A percentile compares a stretch with the other conserved stretches of the same genome.
Conservation (phyloP, 352 stramenopile species). For the Globisporangium okanoganense region DNA sequence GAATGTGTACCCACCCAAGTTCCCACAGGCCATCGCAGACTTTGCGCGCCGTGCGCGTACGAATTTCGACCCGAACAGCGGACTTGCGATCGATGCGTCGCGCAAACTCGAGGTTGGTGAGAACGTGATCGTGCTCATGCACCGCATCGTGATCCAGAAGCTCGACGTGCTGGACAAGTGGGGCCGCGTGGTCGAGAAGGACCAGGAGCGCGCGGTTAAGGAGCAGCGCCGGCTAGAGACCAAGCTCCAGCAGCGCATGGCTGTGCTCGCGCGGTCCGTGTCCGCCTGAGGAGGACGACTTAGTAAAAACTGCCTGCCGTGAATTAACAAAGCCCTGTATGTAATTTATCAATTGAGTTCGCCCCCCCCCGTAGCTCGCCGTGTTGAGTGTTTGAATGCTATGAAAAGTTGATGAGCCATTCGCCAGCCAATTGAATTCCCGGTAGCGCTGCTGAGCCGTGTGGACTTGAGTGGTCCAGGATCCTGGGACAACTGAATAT, state of each 20-base stretch:
- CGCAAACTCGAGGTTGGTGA: conserved; percentile 64
- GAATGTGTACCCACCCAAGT: conserved; percentile 52
- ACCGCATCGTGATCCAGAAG: conserved; percentile 76
- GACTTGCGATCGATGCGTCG: conserved; percentile 45
- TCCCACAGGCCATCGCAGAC: conserved; percentile 57
- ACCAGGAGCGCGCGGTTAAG: conserved; percentile 42
- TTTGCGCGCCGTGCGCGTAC: conserved; percentile 48
- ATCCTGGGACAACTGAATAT: no score
- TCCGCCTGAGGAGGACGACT: conserved; percentile 26
- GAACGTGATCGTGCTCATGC: conserved; percentile 67
- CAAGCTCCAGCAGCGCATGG: conserved; percentile 63
- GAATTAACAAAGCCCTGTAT: neutral
- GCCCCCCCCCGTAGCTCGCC: neutral
- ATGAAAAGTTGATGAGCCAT: no score
- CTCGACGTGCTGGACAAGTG: conserved; percentile 67
- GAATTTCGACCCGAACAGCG: conserved; percentile 52
- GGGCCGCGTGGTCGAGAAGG: conserved; percentile 47
- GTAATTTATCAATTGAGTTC: conserved; percentile 12
- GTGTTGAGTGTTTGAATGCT: no score
- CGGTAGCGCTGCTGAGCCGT: no score
- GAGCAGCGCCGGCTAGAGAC: conserved; percentile 49
- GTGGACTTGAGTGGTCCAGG: neutral
- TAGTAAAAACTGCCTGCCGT: neutral
- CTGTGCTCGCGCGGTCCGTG: conserved; percentile 46
- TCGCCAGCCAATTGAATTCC: no score